Evolutionary conservation across 371 early-diverging fungal genomes (phyloP), one percentile per base, ranked within the genome.

Genomic region (Entomophthora muscae): DNA sequence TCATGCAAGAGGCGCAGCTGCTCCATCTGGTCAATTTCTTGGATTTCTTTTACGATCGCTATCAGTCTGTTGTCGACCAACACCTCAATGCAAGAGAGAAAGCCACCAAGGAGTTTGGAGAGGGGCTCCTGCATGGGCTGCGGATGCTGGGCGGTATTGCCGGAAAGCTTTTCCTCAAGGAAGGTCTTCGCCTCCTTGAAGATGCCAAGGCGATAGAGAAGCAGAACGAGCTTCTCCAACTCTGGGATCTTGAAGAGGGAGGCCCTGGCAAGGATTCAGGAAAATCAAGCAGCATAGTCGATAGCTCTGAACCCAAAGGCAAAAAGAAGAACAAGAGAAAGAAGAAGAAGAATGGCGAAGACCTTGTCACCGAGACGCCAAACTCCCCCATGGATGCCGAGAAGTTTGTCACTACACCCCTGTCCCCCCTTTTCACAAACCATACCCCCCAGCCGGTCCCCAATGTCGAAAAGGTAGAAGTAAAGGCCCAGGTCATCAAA

Each of bases 1-100:
- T 86, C 65, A 81, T 86, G 76, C 79, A 80, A 52, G 86, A 86
- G 65, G 87, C 82, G 2, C 85, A 86, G 66, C 30, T 32, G 23
- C n/a, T 42, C 33, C 42, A 33, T 21, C n/a, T 42, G 10, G 42
- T 28, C 26, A 32, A 33, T 24, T 42, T 61, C 33, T 21, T 61
- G 7, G 61, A 61, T 26, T 51, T 42, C 12, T 61, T 32, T 24
- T 61, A 17, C 42, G 42, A 13, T 3, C 77, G 81, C 10, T 73
- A 77, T 68, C 72, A 75, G 26, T 71, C 73, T 12, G 65, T 80
- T 22, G 71, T 81, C 32, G 66, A 74, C 17, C 80, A 79, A 60
- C 71, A 78, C 22, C 74, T 75, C 56, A 74, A 78, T 58, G 76
- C 77, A 53, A 67, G 84, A 0, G 76, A 75, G 69, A 71, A 74